A percentile compares a stretch with the other conserved stretches of the same genome.
These are phyloP conservation scores for Colletotrichum eleusines DNA, from an alignment of 2,329 filamentous ascomycete genomes.

Conservation along the genomic window DNA sequence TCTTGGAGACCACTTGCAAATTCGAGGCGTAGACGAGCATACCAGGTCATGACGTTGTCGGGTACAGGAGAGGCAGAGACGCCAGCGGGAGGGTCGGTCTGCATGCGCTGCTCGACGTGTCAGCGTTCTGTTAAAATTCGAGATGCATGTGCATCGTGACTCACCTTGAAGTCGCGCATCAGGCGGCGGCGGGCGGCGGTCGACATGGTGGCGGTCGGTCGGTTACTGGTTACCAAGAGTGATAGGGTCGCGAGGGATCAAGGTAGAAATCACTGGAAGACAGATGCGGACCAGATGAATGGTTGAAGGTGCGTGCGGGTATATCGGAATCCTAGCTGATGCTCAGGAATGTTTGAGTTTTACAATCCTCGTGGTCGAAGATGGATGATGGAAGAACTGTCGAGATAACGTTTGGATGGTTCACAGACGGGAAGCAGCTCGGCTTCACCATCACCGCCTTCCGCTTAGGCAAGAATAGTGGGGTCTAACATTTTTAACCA, in stretches of 20 bases:
- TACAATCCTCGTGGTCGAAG: background rate
- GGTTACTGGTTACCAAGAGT: conserved; percentile 30
- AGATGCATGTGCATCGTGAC: conserved; percentile 38
- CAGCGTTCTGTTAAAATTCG: background rate
- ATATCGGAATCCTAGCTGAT: background rate
- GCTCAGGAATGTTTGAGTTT: conserved; percentile 14
- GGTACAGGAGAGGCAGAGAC: conserved; percentile 96
- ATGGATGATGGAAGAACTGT: conserved; percentile 21
- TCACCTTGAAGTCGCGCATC: conserved; percentile 99
- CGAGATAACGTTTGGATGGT: background rate
- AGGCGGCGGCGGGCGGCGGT: conserved; percentile 94
- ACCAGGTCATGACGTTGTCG: conserved; percentile 98
- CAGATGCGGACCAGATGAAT: background rate
- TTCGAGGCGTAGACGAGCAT: conserved; percentile 49
- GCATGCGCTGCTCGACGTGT: conserved; percentile 82
- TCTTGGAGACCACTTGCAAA: background rate
- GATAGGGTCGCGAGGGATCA: conserved; percentile 12
- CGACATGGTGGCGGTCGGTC: conserved; percentile 67
- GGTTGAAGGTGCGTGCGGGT: background rate
- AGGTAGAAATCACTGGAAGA: conserved; percentile 14
- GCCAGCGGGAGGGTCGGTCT: conserved; percentile 96
- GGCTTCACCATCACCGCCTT: conserved; percentile 33
- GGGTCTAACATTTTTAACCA: background rate
- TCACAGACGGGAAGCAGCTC: conserved; percentile 34
- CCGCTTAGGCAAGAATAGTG: conserved; percentile 33